Evolutionary conservation across 2,329 filamentous ascomycete genomes (phyloP).

Genomic region (Sporothrix sp.): DNA sequence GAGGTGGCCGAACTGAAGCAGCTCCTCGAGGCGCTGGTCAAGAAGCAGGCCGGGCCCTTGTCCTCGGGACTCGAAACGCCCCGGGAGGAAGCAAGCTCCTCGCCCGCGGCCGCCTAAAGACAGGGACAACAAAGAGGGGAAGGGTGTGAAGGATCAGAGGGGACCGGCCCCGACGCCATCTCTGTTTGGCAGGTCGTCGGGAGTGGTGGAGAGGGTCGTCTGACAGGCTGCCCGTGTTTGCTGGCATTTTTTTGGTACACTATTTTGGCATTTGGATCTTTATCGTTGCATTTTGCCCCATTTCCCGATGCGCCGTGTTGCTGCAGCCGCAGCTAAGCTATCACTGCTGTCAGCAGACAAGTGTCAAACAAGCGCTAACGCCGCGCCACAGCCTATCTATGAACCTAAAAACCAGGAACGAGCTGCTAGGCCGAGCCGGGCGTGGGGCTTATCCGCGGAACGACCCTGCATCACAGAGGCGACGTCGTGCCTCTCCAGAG

Average conservation of each 20-base stretch:
- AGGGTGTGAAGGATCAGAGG: neutral
- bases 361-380: slow-evolving; percentile 1
- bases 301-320: too few species aligned
- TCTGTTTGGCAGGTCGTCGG: neutral
- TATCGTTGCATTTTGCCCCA: neutral
- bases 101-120: too few species aligned
- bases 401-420: neutral
- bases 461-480: too few species aligned
- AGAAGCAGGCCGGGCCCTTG: slow-evolving; percentile 3
- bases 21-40: slow-evolving; percentile 27
- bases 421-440: neutral
- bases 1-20: slow-evolving; percentile 50
- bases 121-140: neutral
- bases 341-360: too few species aligned
- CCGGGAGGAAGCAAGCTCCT: too few species aligned
- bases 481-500: too few species aligned
- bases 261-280: neutral
- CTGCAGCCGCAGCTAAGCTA: too few species aligned
- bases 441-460: neutral
- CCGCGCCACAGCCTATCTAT: slow-evolving; percentile 1
- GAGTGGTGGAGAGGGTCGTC: neutral
- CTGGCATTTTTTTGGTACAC: neutral
- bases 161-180: neutral
- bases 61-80: too few species aligned
- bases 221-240: too few species aligned